Conservation (phyloP, 2,329 filamentous ascomycete species). For the Xylaria sp. region DNA sequence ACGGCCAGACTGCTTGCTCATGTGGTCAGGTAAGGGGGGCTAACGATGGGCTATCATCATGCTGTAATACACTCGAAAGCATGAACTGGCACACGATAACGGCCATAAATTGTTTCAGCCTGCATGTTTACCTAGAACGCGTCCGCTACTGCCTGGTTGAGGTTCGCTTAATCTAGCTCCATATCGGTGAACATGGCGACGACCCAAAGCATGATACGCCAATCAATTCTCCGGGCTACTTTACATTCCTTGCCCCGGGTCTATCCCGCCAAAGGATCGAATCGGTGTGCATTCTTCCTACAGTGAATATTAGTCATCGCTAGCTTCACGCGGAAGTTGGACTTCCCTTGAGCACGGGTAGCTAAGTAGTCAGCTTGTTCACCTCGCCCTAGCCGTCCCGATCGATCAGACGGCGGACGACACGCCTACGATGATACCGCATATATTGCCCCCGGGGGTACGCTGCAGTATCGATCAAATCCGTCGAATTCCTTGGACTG, state of each 20-base stretch:
- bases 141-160: conserved; percentile 60
- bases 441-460: not conserved
- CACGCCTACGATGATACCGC: not conserved
- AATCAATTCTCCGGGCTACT: conserved; percentile 49
- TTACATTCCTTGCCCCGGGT: conserved; percentile 50
- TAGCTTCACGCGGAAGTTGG: not conserved
- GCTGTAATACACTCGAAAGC: not conserved
- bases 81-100: not conserved
- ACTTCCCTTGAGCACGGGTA: no score
- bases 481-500: not conserved
- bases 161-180: conserved; percentile 62
- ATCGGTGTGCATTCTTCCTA: conserved; percentile 51
- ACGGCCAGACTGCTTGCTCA: no score
- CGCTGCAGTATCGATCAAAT: not conserved
- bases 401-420: not conserved
- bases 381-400: not conserved
- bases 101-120: not conserved
- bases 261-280: conserved; percentile 51
- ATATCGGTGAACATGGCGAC: conserved; percentile 63
- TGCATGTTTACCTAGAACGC: conserved; percentile 51
- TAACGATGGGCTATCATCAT: not conserved
- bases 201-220: conserved; percentile 58
- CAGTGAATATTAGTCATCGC: not conserved
- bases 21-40: not conserved
- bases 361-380: not conserved